Percentiles rank a stretch among this genome's conserved stretches.
Evolutionary conservation across 2,329 filamentous ascomycete species (phyloP).

Genomic region (Neurospora sp.): DNA sequence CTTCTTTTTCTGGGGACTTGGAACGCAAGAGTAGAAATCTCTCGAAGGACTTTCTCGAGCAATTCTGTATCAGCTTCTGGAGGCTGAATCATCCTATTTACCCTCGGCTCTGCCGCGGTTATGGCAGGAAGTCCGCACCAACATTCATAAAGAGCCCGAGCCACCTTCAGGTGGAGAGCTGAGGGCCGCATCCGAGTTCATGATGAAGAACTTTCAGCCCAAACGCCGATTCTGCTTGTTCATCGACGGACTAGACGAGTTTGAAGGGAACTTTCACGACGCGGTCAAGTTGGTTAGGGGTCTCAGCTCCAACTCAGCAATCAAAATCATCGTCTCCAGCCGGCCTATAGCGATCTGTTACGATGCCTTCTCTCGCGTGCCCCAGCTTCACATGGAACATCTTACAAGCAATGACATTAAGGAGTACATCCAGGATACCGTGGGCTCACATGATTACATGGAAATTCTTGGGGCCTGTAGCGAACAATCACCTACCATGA

Average conservation of each 20-base stretch:
- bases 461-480: background rate
- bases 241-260: conserved; percentile 16
- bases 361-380: background rate
- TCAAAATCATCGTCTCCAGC: conserved; percentile 8
- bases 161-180: background rate
- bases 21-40: conserved; percentile 13
- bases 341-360: background rate
- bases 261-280: conserved; percentile 4
- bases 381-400: conserved; percentile 2
- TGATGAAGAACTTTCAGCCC: background rate
- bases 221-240: conserved; percentile 11
- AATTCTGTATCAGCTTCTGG: conserved; percentile 14
- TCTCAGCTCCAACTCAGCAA: background rate
- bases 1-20: conserved; percentile 18
- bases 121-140: conserved; percentile 1
- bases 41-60: conserved; percentile 13
- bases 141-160: background rate
- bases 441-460: conserved; percentile 4
- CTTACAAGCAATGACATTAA: conserved; percentile 2
- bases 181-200: background rate
- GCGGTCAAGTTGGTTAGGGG: conserved; percentile 3
- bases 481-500: background rate
- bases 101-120: conserved; percentile 6
- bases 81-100: conserved; percentile 5
- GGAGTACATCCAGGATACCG: conserved; percentile 1